phyloP scores from a whole-genome alignment of 768 basidiomycete species.

The Russula virescens region DNA sequence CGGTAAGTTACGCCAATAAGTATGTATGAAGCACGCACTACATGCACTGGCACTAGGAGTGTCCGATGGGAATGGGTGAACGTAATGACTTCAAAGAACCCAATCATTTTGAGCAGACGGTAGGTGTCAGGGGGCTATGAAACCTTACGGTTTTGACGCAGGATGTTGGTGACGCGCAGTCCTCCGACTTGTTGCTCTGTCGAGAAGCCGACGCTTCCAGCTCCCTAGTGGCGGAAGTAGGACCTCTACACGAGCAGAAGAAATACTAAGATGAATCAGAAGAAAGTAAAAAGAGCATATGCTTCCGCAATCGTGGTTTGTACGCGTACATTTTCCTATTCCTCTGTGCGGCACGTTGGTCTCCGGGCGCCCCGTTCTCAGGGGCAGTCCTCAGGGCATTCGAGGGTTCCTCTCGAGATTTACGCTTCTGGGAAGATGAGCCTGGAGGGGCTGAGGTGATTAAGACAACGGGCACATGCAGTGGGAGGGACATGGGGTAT shows the following conservation, averaged over 20 bases:
- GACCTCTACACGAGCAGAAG: conserved; percentile 11
- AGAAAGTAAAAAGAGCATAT: not conserved
- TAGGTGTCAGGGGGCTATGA: not conserved
- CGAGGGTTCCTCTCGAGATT: conserved; percentile 21
- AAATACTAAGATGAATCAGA: not conserved
- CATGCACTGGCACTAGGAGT: not conserved
- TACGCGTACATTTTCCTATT: not conserved
- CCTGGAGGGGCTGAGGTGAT: not conserved
- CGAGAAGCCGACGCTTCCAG: conserved; percentile 10
- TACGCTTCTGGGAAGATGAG: not conserved
- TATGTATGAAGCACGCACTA: not conserved
- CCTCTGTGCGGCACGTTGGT: not conserved
- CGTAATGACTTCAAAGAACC: not conserved
- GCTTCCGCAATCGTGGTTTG: conserved; percentile 32
- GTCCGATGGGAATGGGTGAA: not conserved
- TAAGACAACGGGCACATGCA: not conserved
- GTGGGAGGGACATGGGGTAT: not conserved
- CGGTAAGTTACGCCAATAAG: not conserved
- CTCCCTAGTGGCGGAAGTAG: conserved; percentile 14
- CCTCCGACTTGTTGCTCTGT: not conserved
- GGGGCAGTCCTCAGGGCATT: not conserved
- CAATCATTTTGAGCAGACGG: not conserved
- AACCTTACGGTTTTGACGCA: not conserved
- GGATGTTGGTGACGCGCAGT: too few relatives aligned
- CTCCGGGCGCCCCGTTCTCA: not conserved